These are phyloP conservation scores for Beta macrorhiza DNA, from an alignment of 179 eudicot species.

Conservation along the genomic window DNA sequence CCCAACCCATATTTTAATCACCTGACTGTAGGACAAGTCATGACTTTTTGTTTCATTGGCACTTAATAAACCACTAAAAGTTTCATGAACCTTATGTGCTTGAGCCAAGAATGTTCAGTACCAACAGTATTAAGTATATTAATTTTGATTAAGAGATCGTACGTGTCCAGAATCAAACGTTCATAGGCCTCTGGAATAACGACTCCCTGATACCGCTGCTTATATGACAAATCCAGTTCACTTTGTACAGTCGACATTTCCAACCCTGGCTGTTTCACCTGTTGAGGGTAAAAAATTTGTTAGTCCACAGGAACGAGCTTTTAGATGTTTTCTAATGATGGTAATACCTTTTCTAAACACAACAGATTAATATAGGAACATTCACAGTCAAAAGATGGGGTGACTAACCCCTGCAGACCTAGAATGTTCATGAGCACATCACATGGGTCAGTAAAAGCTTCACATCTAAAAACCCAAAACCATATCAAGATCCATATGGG, in stretches of 20 bases:
- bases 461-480: background rate
- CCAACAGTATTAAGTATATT: no score
- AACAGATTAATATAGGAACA: background rate
- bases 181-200: constrained; percentile 39
- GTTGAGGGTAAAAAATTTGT: constrained; percentile 18
- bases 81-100: background rate
- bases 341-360: background rate
- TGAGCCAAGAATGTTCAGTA: background rate
- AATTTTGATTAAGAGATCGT: constrained; percentile 12
- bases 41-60: background rate
- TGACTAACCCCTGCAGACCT: background rate
- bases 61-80: background rate
- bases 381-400: background rate
- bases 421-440: background rate
- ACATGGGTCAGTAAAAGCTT: no score
- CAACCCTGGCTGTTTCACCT: constrained; percentile 91
- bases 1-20: background rate
- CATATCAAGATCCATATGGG: background rate
- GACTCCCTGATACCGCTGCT: constrained; percentile 36
- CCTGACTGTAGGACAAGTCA: background rate
- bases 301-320: background rate
- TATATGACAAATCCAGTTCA: constrained; percentile 36
- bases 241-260: constrained; percentile 41
- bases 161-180: constrained; percentile 40
- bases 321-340: background rate